Evolutionary conservation across 192 early-diverging fungal species (phyloP), one percentile per base, ranked within the genome.

Genomic region (Coemansia sp.): DNA sequence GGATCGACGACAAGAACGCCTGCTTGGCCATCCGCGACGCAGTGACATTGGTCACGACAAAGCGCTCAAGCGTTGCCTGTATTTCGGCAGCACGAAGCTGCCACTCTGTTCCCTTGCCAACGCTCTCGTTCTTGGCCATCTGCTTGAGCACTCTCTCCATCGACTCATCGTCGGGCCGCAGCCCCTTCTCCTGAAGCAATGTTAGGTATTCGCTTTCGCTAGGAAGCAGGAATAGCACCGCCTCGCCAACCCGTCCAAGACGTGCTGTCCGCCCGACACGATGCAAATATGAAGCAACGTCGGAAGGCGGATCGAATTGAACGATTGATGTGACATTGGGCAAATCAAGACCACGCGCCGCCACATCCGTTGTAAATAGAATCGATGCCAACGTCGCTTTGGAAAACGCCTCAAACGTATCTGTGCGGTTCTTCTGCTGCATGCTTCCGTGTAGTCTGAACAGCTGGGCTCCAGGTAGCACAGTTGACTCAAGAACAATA

Each of bases 201-300:
- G 84, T 71, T 26, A 94, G 59, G 61, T 92, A 94, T 47, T 87
- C 90, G 62, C 77, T 85, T 77, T 99, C 98, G 82, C 90, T 92
- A 12, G 98, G 98, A 63, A 97, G 66, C 19, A 98, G 80, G 68
- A 99, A 94, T 36, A 95, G 62, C 13, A 89, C 71, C 0, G 98
- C 95, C 59, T 89, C 86, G 64, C 98, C 98, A 32, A 88, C 85
- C 47, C 91, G 86, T 45, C 98, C 98, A 9, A 98, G 75, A 67
- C 98, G 92, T 21, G 98, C 98, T 18, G 98, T 99, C 41, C 98
- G 90, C 37, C 98, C 98, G 16, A 95, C 91, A 64, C 98, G 90
- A 84, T 99, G 98, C 41, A 98, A 92, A 77, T 99, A 99, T 56
- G 97, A 95, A 39, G 90, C 88, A 11, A 94, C 82, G 74, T 96